Base-by-base conservation (phyloP, 805 yeast species). In the Candida corydali region DNA sequence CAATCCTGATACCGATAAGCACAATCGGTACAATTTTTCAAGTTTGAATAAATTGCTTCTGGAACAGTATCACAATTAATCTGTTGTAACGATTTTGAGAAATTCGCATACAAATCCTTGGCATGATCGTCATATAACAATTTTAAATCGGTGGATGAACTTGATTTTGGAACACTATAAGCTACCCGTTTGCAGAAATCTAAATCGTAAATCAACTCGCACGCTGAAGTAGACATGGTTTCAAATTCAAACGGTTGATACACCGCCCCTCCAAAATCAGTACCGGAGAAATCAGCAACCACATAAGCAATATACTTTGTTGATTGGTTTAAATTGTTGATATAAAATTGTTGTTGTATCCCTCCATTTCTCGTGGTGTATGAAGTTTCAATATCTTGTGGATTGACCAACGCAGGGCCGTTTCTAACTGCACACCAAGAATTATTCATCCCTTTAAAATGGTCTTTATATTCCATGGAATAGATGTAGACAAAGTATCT, bases 121-220 rank as follows among this genome's bases (percentile, higher is more conserved):
- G 96, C 88, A 44, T 78, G 62, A 28, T 63, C 50, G 52, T 91
- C 96, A 52, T 87, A 91, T 14, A 74, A 50, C 3, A 33, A 32
- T 22, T 42, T 47, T 0, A 47, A 16, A 8, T 41, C 28, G 12
- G n/a, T 3, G 7, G 11, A 3, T 6, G 14, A 14, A 7, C 34
- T 35, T 11, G 61, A 61, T 5, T 57, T 68, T 0, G 98, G 98
- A 0, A 86, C 96, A 0, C 95, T 73, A 59, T 89, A 91, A 1
- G 96, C 93, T 17, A 91, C 94, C 31, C 76, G 75, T 20, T 69
- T 57, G 57, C 98, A 91, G 51, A 88, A 88, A 2, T 75, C 79
- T 41, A 91, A 65, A 40, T 77, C 83, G 54, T 76, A 86, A 12
- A 88, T 74, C 33, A 89, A 60, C 41, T 82, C 76, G 55, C 98